Base-by-base conservation (phyloP, 164 flowering plant species). In the Vitis rotundifolia region DNA sequence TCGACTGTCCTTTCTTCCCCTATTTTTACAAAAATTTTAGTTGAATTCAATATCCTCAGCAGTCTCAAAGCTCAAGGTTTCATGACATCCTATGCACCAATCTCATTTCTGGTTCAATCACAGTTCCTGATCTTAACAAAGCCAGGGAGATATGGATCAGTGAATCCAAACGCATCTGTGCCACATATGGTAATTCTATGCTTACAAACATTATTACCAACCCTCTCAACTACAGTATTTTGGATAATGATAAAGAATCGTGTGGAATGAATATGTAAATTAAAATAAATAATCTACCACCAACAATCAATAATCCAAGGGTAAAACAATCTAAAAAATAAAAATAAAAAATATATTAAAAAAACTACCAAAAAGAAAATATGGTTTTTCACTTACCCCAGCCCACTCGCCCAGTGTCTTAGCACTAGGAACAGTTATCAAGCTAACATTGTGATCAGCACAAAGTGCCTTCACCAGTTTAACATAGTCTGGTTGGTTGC, bases 331-430 rank as follows among this genome's bases (percentile, higher is more conserved):
- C 5, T 22, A 37, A 37, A 37, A 1, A 11, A 4, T 2, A 55
- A 68, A 68, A 44, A 3, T 18, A 15, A n/a, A 16, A 47, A 1
- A n/a, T 37, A 59, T 18, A 2, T 12, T 3, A 67, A 22, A 11
- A 18, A 61, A 19, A 1, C 19, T 16, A 51, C 5, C 11, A 2
- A 26, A 60, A 26, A 18, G 1, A 50, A 53, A 0, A 28, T 58
- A 44, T 13, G 37, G 5, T 14, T 19, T 2, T 64, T 12, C 8
- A 80, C 92, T 86, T 80, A 89, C 95, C 11, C 92, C 95, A 72
- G 89, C 84, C 97, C 95, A 92, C 70, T 92, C 92, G 55, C 94
- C 94, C 31, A 90, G 88, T 61, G 94, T 87, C 71, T 90, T 90
- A 9, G 91, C 89, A 85, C 86, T 86, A 0, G 96, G 92, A 63